Base-by-base conservation (phyloP, 345 rosid genomes). In the Arabis alpina region DNA sequence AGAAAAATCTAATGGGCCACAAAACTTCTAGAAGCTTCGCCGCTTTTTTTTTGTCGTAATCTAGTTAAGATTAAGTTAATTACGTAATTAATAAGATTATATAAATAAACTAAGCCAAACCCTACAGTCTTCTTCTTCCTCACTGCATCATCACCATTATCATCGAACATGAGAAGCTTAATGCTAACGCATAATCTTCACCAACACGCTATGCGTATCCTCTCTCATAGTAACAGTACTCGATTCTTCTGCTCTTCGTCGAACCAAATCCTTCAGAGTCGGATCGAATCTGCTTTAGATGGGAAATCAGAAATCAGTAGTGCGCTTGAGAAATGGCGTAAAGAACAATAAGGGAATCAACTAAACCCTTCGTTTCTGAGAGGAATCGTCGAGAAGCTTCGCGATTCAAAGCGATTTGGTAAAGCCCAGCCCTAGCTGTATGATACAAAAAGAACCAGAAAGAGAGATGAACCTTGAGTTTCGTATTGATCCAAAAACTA, bases 311-410 rank as follows among this genome's bases (percentile, higher is more conserved):
- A 16, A 15, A 30, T 61, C 54, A 30, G 40, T 0, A 61, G 28
- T 14, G 54, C 45, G 27, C 66, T 58, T 58, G 47, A 58, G 48
- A 47, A 58, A 58, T 58, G 63, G 63, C 63, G 47, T 10, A 30
- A 36, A 36, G 39, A 19, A 19, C 63, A 39, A 58, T 11, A 58
- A 4, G 63, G 48, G 10, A 19, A 58, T 23, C 63, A 28, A 7
- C 39, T 45, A 11, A 60, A 42, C 30, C 37, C 23, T 42, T 60
- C 24, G 6, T 14, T 55, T 2, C 12, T 60, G 8, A 25, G 24
- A 60, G 50, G 23, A 13, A 12, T 39, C 47, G 4, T 39, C 16
- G 16, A 19, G 47, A 58, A 39, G 8, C 42, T 58, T 10, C 10
- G 4, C 3, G 15, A 23, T 23, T 39, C 32, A 4, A 23, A 58